Base-by-base conservation (phyloP, 163 green algal genomes). In the Botryococcus braunii region DNA sequence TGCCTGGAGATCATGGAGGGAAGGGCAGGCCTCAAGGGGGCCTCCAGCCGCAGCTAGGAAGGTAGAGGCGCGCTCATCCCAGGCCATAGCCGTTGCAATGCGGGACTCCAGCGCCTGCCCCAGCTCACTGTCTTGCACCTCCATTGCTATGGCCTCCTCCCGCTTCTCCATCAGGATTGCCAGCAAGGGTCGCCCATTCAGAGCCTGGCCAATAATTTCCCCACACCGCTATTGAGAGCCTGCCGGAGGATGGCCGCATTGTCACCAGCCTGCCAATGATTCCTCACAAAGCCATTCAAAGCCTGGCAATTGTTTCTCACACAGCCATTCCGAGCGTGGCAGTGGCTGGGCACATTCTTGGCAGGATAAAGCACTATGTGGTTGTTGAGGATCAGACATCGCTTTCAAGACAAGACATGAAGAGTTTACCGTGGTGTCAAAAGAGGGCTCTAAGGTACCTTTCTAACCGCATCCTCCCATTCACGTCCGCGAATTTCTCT, bases 401-500 rank as follows among this genome's bases (percentile, higher is more conserved):
- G n/a, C n/a, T n/a, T n/a, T n/a, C n/a, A n/a, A n/a, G n/a, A n/a
- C n/a, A n/a, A n/a, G n/a, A n/a, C n/a, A n/a, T n/a, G n/a, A 61
- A 61, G 13, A 7, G 13, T 61, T 61, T 11, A 32, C 40, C 9
- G 5, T 39, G 23, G 29, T 25, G 23, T 37, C 34, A 40, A 39
- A 35, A 5, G 25, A 13, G 27, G 48, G 38, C n/a, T n/a, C n/a
- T n/a, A 32, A 25, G 64, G 31, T 21, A 62, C 64, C 59, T 75
- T 73, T 32, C 58, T 61, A 23, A 72, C 72, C 3, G n/a, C 17
- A 6, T 84, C 78, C 71, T 84, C 75, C 78, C 78, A 84, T 69
- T 84, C 78, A 6, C 70, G 62, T 52, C 69, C 58, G 47, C 70
- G 55, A 37, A 83, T 79, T 25, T 76, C 63, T 29, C 3, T 1